These are phyloP conservation scores for Hericium coralloides DNA, from an alignment of 768 basidiomycete genomes.

Conservation along the genomic window DNA sequence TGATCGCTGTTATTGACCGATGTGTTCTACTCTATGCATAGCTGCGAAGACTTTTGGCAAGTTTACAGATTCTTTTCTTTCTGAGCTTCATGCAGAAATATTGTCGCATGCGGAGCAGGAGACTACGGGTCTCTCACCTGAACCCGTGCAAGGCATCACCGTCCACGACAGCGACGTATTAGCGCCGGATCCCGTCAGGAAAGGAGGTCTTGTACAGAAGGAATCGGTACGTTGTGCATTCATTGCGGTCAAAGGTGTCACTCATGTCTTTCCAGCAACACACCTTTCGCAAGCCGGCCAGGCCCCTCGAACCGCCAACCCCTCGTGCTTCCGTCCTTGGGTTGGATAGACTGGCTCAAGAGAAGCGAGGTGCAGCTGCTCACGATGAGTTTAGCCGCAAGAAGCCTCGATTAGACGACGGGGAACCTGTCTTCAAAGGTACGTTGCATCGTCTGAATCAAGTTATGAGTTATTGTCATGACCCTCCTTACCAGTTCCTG, in stretches of 20 bases:
- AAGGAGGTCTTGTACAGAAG: conserved; percentile 69
- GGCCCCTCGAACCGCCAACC: conserved; percentile 65
- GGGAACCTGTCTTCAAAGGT: conserved; percentile 86
- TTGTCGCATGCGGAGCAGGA: conserved; percentile 62
- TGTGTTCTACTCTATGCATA: conserved; percentile 15
- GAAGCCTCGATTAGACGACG: conserved; percentile 47
- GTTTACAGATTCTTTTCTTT: conserved; percentile 71
- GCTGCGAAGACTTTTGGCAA: conserved; percentile 81
- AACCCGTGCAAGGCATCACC: conserved; percentile 67
- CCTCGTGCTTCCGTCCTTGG: conserved; percentile 78
- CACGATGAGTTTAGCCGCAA: conserved; percentile 52
- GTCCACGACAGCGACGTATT: conserved; percentile 77
- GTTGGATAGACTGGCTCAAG: conserved; percentile 78
- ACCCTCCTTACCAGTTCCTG: conserved; percentile 52
- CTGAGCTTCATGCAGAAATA: conserved; percentile 74
- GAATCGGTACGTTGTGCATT: conserved; percentile 41
- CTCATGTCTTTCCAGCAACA: conserved; percentile 45
- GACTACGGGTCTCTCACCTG: conserved; percentile 33
- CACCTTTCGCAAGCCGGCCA: conserved; percentile 70
- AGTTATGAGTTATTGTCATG: neutral
- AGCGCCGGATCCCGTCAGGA: conserved; percentile 67
- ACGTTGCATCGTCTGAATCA: conserved; percentile 8
- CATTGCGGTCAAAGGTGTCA: neutral
- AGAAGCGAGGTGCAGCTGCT: conserved; percentile 64
- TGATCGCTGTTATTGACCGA: neutral